These are phyloP conservation scores for Capsicum pubescens DNA, from an alignment of 257 asterid species.

Conservation along the genomic window DNA sequence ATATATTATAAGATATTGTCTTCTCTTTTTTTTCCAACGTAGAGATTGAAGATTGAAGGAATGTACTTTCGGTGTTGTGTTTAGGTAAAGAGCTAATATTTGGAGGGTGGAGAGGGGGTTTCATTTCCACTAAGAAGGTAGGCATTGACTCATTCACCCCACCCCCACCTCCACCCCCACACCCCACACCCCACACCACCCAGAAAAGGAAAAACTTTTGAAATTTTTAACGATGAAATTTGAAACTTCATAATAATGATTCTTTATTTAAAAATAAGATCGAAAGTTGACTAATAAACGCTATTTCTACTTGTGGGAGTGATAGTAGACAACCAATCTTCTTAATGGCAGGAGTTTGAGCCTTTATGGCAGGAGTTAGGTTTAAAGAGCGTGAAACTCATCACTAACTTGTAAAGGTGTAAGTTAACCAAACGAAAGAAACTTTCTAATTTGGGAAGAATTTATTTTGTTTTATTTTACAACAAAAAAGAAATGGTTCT, in stretches of 20 bases:
- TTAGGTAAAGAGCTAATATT: neutral
- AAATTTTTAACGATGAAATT: too few species aligned
- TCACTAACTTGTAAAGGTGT: neutral
- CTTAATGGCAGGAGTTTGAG: neutral
- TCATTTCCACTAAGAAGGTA: conserved; percentile 16
- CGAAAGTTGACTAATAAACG: neutral
- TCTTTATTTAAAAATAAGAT: neutral
- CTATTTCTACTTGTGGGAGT: neutral
- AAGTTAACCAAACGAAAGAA: neutral
- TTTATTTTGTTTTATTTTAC: neutral
- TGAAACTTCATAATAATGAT: neutral
- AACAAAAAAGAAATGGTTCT: neutral
- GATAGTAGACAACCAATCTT: neutral
- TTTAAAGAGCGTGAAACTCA: neutral
- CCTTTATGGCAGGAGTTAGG: neutral
- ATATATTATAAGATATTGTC: neutral
- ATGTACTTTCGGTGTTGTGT: neutral
- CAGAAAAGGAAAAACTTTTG: too few species aligned
- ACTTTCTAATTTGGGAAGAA: neutral
- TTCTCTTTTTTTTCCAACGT: neutral
- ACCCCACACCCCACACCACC: too few species aligned
- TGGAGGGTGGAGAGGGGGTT: neutral
- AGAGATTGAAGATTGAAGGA: neutral
- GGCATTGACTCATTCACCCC: neutral
- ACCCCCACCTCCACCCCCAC: too few species aligned